phyloP scores from a whole-genome alignment of 75 land plant genomes.

The Larix kaempferi region DNA sequence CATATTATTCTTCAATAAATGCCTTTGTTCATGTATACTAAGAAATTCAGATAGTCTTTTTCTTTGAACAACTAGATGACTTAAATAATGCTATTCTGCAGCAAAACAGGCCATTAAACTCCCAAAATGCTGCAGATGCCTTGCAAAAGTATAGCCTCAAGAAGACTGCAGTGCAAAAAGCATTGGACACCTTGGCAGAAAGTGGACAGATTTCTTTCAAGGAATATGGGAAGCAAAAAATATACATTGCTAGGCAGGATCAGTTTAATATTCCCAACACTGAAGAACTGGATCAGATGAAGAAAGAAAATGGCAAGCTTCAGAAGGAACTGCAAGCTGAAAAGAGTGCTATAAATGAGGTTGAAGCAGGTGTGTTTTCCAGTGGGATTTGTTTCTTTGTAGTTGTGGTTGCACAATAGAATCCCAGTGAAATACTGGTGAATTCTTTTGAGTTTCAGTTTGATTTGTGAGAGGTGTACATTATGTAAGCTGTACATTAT shows the following conservation, averaged over 20 bases:
- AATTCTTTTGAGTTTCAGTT: background rate
- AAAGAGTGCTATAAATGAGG: conserved; percentile 48
- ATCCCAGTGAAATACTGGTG: background rate
- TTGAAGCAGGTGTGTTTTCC: conserved; percentile 76
- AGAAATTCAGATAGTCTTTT: background rate
- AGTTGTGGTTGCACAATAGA: background rate
- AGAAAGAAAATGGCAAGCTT: conserved; percentile 62
- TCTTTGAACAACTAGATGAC: background rate
- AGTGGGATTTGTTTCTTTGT: too few relatives aligned
- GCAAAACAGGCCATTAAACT: conserved; percentile 94
- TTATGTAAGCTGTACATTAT: background rate
- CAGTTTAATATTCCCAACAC: conserved; percentile 82
- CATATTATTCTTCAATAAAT: background rate
- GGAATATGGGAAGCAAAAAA: conserved; percentile 99
- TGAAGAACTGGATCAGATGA: conserved; percentile 86
- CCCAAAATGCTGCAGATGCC: conserved; percentile 91
- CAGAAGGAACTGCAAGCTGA: conserved; percentile 50
- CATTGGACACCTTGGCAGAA: conserved; percentile 78
- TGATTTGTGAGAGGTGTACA: background rate
- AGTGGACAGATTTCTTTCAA: conserved; percentile 81
- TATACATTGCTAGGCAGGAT: conserved; percentile 92
- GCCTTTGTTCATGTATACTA: background rate
- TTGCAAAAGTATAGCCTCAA: conserved; percentile 92
- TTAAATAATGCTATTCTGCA: conserved; percentile 18
- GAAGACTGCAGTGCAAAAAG: conserved; percentile 84